Base-by-base conservation (phyloP, 768 basidiomycete species). In the Lactarius tabidus region DNA sequence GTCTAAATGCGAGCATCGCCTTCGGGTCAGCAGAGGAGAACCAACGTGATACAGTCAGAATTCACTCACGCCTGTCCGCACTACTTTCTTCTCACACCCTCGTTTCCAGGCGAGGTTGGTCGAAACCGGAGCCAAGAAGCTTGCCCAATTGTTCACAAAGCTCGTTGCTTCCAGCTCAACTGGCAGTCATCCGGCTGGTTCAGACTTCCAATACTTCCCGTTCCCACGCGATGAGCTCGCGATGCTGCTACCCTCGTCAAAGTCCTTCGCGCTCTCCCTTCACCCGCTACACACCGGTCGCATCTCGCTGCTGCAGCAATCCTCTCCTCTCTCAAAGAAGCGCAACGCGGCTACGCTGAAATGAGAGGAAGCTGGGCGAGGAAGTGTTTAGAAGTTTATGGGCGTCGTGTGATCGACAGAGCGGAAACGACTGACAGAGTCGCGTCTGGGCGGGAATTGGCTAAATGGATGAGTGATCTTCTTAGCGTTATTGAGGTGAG, bases 121-220 rank as follows among this genome's bases (percentile, higher is more conserved):
- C 10, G 91, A 93, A 77, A 90, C 90, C 1, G 91, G 92, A 9
- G 85, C 86, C 6, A 92, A 92, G 78, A 92, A 91, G 72, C 79
- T 93, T 12, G 82, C 86, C 0, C 90, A 91, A 70, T 75, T 92
- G 17, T 93, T 89, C 72, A 94, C 90, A n/a, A 91, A 90, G 70
- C 80, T 90, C 36, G 89, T 92, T n/a, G 91, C 92, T 2, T 91
- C 92, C 76, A 88, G 85, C 29, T 93, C 90, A 1, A 88, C 90
- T 3, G 90, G 90, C 33, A 79, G 82, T n/a, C 85, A 87, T 6
- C 86, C 85, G 0, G 79, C 86, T 17, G 85, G 85, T 18, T 73
- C 85, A 0, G 83, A 87, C 33, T 83, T 84, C 57, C 75, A 79
- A 29, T 79, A 81, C 48, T 75, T 79, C 7, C 81, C 83, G 0